Conservation (phyloP, 768 basidiomycete species). For the Tylopilus felleus region DNA sequence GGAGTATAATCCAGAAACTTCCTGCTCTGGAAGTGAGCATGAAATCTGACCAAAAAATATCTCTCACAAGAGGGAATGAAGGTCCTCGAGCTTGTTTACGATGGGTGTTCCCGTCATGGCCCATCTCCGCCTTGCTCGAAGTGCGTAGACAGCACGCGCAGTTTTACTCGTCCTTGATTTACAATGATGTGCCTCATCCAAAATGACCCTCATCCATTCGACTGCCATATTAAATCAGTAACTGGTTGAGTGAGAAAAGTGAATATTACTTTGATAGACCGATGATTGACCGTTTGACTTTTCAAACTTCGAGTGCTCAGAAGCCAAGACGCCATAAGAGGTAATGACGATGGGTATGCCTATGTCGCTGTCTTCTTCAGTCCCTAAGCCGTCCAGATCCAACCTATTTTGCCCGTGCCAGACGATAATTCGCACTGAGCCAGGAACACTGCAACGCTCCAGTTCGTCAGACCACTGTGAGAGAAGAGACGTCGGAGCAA, state of each 20-base stretch:
- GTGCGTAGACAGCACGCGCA: constrained; percentile 83
- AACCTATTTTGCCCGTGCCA: constrained; percentile 89
- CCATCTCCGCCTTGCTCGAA: constrained; percentile 80
- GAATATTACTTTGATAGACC: constrained; percentile 64
- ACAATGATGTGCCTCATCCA: constrained; percentile 95
- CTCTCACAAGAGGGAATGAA: constrained; percentile 83
- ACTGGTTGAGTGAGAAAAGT: neutral
- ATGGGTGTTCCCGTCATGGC: constrained; percentile 95
- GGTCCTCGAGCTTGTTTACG: constrained; percentile 88
- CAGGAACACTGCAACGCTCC: constrained; percentile 73
- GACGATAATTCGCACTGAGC: constrained; percentile 60
- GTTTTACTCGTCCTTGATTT: constrained; percentile 87
- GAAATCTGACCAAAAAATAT: constrained; percentile 38
- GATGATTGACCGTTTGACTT: constrained; percentile 51
- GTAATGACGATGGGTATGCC: constrained; percentile 81
- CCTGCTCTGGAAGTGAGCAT: constrained; percentile 35
- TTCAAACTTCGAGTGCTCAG: constrained; percentile 75
- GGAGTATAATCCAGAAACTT: constrained; percentile 77
- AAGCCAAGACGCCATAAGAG: constrained; percentile 88
- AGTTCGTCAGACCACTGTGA: constrained; percentile 94
- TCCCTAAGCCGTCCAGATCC: constrained; percentile 63
- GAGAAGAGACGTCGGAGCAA: constrained; percentile 88
- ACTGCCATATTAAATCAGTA: constrained; percentile 40
- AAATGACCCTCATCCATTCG: constrained; percentile 76
- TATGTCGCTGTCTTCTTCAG: constrained; percentile 47